A percentile compares a stretch with the other conserved stretches of the same genome.
phyloP scores from a whole-genome alignment of 129 eudicot genomes.

The Silybum marianum region DNA sequence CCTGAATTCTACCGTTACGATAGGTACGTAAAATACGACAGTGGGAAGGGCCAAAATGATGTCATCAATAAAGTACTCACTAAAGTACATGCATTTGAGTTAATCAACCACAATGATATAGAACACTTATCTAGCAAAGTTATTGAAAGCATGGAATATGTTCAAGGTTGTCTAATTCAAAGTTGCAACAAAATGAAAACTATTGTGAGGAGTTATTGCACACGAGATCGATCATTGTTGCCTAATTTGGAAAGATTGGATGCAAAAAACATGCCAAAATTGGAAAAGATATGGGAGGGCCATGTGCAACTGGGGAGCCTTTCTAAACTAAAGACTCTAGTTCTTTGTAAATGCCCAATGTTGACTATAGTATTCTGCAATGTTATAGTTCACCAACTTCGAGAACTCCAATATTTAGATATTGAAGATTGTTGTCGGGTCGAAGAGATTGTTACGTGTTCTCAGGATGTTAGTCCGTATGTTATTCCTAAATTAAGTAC shows the following conservation, averaged over 20 bases:
- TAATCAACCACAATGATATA: slow-evolving; percentile 32
- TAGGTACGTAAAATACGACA: slow-evolving; percentile 32
- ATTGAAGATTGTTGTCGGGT: slow-evolving; percentile 26
- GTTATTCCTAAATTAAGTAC: slow-evolving; percentile 19
- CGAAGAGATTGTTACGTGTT: slow-evolving; percentile 25
- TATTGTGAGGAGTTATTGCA: background rate
- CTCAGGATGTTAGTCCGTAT: slow-evolving; percentile 12
- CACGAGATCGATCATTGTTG: slow-evolving; percentile 3
- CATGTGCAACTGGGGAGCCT: slow-evolving; percentile 15
- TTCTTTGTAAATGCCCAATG: slow-evolving; percentile 19
- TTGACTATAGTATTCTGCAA: slow-evolving; percentile 17
- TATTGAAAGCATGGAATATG: slow-evolving; percentile 8
- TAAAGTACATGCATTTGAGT: slow-evolving; percentile 29
- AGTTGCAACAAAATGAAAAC: slow-evolving; percentile 23
- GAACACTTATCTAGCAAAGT: slow-evolving; percentile 21
- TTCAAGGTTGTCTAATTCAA: slow-evolving; percentile 41
- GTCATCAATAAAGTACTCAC: slow-evolving; percentile 16
- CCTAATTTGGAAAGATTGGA: slow-evolving; percentile 37
- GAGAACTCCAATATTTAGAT: slow-evolving; percentile 22
- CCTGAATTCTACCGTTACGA: slow-evolving; percentile 27
- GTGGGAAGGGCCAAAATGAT: slow-evolving; percentile 18
- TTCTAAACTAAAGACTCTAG: slow-evolving; percentile 25
- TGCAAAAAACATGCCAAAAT: slow-evolving; percentile 27
- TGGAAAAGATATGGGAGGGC: slow-evolving; percentile 22
- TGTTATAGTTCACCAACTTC: slow-evolving; percentile 15